Conservation (phyloP, 306 rosid genomes). For the Lathyrus oleraceus region DNA sequence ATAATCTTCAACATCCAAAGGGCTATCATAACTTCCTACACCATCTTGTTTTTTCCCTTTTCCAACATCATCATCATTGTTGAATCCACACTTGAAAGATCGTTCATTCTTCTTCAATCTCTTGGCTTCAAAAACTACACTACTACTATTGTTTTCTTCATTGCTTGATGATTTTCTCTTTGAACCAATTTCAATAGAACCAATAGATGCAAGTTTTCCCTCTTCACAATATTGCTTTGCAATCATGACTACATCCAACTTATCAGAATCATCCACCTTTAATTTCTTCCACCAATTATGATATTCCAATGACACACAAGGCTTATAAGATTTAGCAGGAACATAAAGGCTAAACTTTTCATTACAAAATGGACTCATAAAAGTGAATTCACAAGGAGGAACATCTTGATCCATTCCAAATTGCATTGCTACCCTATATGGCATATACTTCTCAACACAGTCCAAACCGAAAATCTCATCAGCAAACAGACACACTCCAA, state of each 20-base stretch:
- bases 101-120: neutral
- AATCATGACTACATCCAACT: slow-evolving; percentile 14
- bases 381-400: slow-evolving; percentile 34
- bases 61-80: neutral
- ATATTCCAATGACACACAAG: slow-evolving; percentile 31
- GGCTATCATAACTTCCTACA: neutral
- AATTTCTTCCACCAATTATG: slow-evolving; percentile 20
- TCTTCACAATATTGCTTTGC: slow-evolving; percentile 20
- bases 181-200: neutral
- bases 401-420: slow-evolving; percentile 52
- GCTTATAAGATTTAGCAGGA: slow-evolving; percentile 30
- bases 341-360: slow-evolving; percentile 32
- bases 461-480: slow-evolving; percentile 39
- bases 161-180: slow-evolving; percentile 1
- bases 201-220: neutral
- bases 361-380: neutral
- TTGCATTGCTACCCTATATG: slow-evolving; percentile 47
- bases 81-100: neutral
- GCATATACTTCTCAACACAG: slow-evolving; percentile 36
- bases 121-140: slow-evolving; percentile 8
- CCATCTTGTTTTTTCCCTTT: neutral
- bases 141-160: neutral
- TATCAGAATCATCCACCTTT: neutral
- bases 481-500: slow-evolving; percentile 39
- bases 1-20: slow-evolving; percentile 3